Base-by-base conservation (phyloP, 176 grass and related monocot genomes). In the Phragmites australis region DNA sequence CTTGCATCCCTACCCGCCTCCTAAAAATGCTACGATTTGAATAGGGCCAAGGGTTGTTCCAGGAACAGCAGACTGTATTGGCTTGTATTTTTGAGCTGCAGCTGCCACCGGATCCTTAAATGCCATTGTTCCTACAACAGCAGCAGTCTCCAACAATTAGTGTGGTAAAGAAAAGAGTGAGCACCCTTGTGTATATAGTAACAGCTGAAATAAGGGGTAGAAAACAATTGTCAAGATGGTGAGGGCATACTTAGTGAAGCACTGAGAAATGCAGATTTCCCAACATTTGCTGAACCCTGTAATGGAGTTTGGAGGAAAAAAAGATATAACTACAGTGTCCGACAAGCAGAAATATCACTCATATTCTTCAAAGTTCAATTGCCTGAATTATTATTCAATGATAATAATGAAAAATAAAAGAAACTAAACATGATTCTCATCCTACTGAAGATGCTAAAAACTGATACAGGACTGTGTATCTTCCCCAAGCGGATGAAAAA, bases 271-370 rank as follows among this genome's bases (percentile, higher is more conserved):
- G 96, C 96, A 84, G 96, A 98, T 83, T 95, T 98, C 11, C 96
- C 96, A 77, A 98, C 96, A 89, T 98, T 98, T 34, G 96, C 96
- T 15, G 92, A 94, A 22, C 96, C 96, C 92, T 98, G 90, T 18
- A 82, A 81, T 19, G 13, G 45, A 34, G 22, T 69, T 73, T 49
- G 53, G 71, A 55, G 68, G 40, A 25, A 8, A 71, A 47, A 78
- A 44, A 23, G 8, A 23, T 22, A 64, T 54, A 47, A 39, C 8
- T 67, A 59, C 1, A 17, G 22, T 25, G 50, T 3, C 8, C 8
- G 1, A 60, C 9, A 68, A 10, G 52, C 8, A 77, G 21, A 32
- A 58, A 68, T 39, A 31, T 21, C 52, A 34, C 25, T 22, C 1
- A 1, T 43, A 12, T 32, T 21, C 23, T 43, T 42, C 4, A 6